phyloP scores from a whole-genome alignment of 148 eudicot species.

The Rhododendron simsii region DNA sequence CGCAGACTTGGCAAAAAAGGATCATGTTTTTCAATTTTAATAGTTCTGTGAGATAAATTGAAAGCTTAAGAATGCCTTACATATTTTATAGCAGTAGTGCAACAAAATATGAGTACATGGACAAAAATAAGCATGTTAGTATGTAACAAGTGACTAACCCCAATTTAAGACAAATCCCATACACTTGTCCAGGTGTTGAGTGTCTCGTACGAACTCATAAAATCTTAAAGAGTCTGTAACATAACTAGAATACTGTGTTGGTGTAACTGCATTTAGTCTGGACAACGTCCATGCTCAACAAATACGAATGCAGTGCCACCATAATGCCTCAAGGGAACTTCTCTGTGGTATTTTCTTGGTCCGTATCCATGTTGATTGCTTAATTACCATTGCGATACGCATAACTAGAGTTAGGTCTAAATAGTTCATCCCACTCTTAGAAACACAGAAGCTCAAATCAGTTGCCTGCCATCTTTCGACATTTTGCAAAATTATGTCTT shows the following conservation, averaged over 20 bases:
- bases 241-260: not conserved
- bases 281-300: not conserved
- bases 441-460: not conserved
- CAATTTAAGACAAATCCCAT: not conserved
- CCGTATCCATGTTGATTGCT: not conserved
- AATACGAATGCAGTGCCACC: not conserved
- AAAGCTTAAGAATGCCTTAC: too few species aligned
- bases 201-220: not conserved
- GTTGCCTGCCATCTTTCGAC: not conserved
- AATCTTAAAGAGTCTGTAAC: not conserved
- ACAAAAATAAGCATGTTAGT: too few species aligned
- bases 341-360: not conserved
- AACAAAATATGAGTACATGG: not conserved
- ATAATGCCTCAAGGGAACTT: not conserved
- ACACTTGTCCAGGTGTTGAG: not conserved
- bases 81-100: not conserved
- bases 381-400: not conserved
- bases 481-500: not conserved
- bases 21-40: too few species aligned
- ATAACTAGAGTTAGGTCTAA: not conserved
- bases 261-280: not conserved
- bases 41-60: too few species aligned
- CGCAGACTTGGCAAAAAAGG: too few species aligned
- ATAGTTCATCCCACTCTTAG: not conserved
- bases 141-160: too few species aligned